phyloP scores from a whole-genome alignment of 176 grass and related monocot species.

The Poa pratensis region DNA sequence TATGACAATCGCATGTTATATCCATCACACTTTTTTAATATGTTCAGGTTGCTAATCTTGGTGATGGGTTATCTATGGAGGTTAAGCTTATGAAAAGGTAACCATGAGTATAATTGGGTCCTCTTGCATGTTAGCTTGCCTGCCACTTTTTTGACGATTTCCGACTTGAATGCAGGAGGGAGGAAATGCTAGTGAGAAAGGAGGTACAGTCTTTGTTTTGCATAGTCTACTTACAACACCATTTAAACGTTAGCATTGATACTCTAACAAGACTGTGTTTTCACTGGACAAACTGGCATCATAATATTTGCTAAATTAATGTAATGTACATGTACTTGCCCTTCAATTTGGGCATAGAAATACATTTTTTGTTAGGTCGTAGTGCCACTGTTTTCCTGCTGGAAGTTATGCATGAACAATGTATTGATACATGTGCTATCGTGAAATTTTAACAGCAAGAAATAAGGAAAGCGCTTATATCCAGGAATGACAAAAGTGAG shows the following conservation, averaged over 20 bases:
- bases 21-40: slow-evolving; percentile 32
- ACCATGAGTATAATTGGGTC: slow-evolving; percentile 32
- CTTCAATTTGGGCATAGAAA: neutral
- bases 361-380: slow-evolving; percentile 3
- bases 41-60: slow-evolving; percentile 79
- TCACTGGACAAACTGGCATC: neutral
- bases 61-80: slow-evolving; percentile 95
- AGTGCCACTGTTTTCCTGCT: slow-evolving; percentile 6
- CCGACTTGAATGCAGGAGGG: slow-evolving; percentile 68
- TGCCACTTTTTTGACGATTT: slow-evolving; percentile 32
- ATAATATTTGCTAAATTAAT: slow-evolving; percentile 1
- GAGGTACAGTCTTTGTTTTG: slow-evolving; percentile 60
- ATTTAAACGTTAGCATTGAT: neutral
- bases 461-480: slow-evolving; percentile 72
- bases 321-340: slow-evolving; percentile 20
- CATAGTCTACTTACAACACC: neutral
- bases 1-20: slow-evolving; percentile 19
- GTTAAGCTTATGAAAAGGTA: slow-evolving; percentile 94
- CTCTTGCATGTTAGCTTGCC: slow-evolving; percentile 32
- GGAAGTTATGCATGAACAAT: slow-evolving; percentile 9
- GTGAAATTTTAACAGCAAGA: slow-evolving; percentile 70
- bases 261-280: slow-evolving; percentile 7
- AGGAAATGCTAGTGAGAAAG: slow-evolving; percentile 84
- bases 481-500: slow-evolving; percentile 75
- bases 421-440: slow-evolving; percentile 36